Conservation (phyloP, 495 filamentous ascomycete species). For the Aspergillus avenaceus region DNA sequence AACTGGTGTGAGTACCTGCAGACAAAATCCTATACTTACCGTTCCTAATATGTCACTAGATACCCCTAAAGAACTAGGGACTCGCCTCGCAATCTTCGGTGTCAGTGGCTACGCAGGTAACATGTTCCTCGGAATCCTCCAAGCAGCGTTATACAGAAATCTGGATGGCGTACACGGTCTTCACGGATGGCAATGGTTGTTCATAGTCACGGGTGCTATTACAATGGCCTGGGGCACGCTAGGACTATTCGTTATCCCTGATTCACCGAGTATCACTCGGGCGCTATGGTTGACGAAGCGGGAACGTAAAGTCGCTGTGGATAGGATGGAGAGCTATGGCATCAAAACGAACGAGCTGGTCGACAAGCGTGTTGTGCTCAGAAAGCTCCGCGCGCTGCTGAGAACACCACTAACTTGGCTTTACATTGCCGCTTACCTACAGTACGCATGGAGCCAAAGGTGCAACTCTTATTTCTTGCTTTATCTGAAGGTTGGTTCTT, state of each 20-base stretch:
- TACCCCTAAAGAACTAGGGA: constrained; percentile 12
- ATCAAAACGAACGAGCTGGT: constrained; percentile 15
- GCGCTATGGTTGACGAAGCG: constrained; percentile 14
- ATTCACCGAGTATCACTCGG: constrained; percentile 12
- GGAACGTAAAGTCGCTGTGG: constrained; percentile 7
- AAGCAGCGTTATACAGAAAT: constrained; percentile 16
- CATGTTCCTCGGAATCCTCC: constrained; percentile 16
- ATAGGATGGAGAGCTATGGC: constrained; percentile 12
- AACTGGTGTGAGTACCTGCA: constrained; percentile 15
- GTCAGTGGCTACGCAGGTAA: constrained; percentile 14
- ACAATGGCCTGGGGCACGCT: constrained; percentile 14
- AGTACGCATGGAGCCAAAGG: constrained; percentile 14
- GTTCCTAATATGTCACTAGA: too few relatives aligned
- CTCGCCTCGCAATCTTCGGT: constrained; percentile 14
- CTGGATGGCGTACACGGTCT: constrained; percentile 13
- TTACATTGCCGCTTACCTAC: constrained; percentile 10
- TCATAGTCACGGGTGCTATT: constrained; percentile 16
- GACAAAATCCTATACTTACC: background rate
- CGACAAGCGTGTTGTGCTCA: constrained; percentile 1
- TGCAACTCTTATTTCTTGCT: constrained; percentile 16
- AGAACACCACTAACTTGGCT: constrained; percentile 10
- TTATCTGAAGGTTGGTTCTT: constrained; percentile 9
- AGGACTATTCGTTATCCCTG: constrained; percentile 14
- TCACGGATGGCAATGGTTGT: constrained; percentile 19
- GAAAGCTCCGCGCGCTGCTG: constrained; percentile 6